Evolutionary conservation across 108 stramenopile species (phyloP), one percentile per base, ranked within the genome.

Genomic region (Schizochytrium sp.): DNA sequence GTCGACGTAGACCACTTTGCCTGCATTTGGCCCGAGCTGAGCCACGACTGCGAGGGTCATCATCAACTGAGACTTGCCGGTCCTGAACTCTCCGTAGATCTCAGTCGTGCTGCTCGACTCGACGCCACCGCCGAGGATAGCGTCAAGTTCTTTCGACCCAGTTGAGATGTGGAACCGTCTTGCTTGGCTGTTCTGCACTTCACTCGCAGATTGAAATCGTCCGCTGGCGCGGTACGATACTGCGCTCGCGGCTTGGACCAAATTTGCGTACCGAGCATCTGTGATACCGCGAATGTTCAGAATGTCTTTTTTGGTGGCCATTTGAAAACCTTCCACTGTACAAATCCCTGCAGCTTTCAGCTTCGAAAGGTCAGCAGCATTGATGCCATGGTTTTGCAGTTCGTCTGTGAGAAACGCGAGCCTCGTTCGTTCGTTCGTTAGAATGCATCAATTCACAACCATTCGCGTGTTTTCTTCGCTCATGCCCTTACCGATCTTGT

Each of bases 1-100:
- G 93, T 99, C 99, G 88, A 99, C 98, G 93, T 99, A 99, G 88
- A 99, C 98, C 58, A 98, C 99, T 93, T 97, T 96, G 58, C 89
- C 89, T 18, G 45, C 91, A 14, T 63, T 41, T n/a, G 29, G 47
- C 45, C 89, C 90, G 25, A 94, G 93, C 91, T 94, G 94, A 19
- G 91, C 92, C 4, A 93, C 92, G 28, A 94, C 94, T 5, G 89
- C 87, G 12, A 92, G 88, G 5, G 94, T 94, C 91, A 93, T 92
- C 45, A 83, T 53, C 21, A 94, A 89, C 89, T 94, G 94, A 14
- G 94, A 93, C 58, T 94, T 94, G 60, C 94, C 94, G 44, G 94
- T 94, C 4, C 94, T 91, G 87, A 94, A 94, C 72, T 94, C 94
- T 10, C 94, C 94, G 59, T 91, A 94, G 34, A 93, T 90, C 57